Conservation (phyloP, 441 rosid species). For the Aquilaria agallochum region DNA sequence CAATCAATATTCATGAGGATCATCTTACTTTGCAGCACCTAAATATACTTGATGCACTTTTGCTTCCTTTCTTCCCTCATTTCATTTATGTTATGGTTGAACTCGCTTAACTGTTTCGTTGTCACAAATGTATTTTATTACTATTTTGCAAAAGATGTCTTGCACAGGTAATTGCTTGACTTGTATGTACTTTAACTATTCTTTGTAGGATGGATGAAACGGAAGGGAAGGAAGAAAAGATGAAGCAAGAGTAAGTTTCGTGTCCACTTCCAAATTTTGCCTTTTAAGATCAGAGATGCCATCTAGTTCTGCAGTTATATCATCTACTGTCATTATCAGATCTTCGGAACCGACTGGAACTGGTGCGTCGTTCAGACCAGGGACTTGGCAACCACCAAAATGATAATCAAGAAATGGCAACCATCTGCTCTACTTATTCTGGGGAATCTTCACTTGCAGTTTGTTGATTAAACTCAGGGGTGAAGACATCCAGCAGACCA, state of each 20-base stretch:
- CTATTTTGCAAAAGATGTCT: too few relatives aligned
- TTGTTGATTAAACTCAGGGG: too few relatives aligned
- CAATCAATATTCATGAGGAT: not conserved
- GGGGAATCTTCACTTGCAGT: not conserved
- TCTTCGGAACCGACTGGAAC: conserved; percentile 80
- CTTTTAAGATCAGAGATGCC: not conserved
- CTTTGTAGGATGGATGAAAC: conserved; percentile 30
- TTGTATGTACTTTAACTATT: not conserved
- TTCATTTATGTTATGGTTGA: too few relatives aligned
- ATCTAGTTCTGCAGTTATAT: not conserved
- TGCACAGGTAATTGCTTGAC: too few relatives aligned
- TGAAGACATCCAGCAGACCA: too few relatives aligned
- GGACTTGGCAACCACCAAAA: conserved; percentile 91
- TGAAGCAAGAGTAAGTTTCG: conserved; percentile 42
- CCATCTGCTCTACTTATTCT: not conserved
- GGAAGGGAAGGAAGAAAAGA: conserved; percentile 25
- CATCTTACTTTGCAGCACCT: too few relatives aligned
- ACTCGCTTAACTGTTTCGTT: too few relatives aligned
- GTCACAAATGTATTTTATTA: too few relatives aligned
- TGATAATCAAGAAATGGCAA: conserved; percentile 23
- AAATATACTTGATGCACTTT: not conserved
- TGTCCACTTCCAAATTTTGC: conserved; percentile 1
- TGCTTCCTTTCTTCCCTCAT: too few relatives aligned
- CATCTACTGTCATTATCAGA: conserved; percentile 34
- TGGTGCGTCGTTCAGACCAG: conserved; percentile 73